Evolutionary conservation across 2,329 filamentous ascomycete genomes (phyloP).

Genomic region (Pestalotiopsis sp.): DNA sequence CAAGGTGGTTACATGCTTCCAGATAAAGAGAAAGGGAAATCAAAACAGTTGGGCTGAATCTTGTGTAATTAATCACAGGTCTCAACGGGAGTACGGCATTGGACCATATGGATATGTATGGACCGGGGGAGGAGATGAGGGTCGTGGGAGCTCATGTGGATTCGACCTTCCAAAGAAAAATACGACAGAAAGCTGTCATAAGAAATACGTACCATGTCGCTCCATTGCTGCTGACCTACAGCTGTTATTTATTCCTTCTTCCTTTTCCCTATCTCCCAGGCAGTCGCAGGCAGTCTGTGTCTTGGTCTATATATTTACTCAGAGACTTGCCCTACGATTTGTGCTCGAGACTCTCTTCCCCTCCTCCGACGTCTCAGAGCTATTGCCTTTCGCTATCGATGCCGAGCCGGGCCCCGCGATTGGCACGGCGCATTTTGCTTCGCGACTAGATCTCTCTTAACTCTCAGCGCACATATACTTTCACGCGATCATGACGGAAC

Average conservation of each 20-base stretch:
- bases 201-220: background rate
- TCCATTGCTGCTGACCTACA: background rate
- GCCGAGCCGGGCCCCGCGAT: background rate
- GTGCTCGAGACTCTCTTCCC: background rate
- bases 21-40: background rate
- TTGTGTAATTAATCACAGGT: background rate
- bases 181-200: background rate
- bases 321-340: background rate
- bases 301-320: background rate
- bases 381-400: background rate
- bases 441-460: background rate
- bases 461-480: constrained; percentile 1
- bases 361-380: background rate
- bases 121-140: background rate
- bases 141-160: background rate
- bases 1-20: constrained; percentile 23
- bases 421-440: constrained; percentile 1
- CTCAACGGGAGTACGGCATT: constrained; percentile 5
- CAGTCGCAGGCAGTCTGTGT: background rate
- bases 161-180: background rate
- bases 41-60: background rate
- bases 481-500: constrained; percentile 25
- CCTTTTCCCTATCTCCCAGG: background rate
- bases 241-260: background rate
- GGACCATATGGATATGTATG: background rate